These are phyloP conservation scores for Ormosia semicastrata DNA, from an alignment of 306 rosid species.

Conservation along the genomic window DNA sequence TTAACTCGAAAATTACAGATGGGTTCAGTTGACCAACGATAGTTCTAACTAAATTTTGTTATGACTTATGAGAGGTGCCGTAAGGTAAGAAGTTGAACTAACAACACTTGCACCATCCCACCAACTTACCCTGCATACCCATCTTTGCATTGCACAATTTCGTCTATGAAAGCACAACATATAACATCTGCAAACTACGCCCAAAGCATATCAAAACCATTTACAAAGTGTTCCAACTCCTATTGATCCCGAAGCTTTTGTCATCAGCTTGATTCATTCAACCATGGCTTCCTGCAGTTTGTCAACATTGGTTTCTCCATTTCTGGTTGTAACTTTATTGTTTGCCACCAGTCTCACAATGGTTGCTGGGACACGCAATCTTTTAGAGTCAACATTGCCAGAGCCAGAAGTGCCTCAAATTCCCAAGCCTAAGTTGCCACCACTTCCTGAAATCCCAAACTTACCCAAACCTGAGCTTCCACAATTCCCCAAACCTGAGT, in stretches of 20 bases:
- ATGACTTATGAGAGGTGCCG: too few relatives aligned
- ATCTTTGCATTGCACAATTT: neutral
- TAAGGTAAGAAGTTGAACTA: neutral
- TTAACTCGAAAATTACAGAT: too few relatives aligned
- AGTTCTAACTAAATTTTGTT: neutral
- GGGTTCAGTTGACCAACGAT: too few relatives aligned
- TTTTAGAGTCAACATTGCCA: constrained; percentile 19
- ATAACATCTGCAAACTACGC: neutral
- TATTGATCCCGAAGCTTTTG: neutral
- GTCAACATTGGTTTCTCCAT: neutral
- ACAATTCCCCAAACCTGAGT: neutral
- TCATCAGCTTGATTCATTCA: neutral
- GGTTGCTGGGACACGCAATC: constrained; percentile 35
- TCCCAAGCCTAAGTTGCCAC: constrained; percentile 17
- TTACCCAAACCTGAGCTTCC: neutral
- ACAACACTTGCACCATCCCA: neutral
- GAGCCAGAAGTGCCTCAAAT: constrained; percentile 13
- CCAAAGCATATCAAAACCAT: neutral
- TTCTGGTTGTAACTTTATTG: constrained; percentile 9
- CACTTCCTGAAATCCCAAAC: neutral
- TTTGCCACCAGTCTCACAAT: neutral
- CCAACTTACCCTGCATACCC: neutral
- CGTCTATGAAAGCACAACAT: neutral
- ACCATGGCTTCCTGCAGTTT: constrained; percentile 22
- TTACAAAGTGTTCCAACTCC: neutral